Base-by-base conservation (phyloP, 208 protist genomes). In the Crithidia bombi region DNA sequence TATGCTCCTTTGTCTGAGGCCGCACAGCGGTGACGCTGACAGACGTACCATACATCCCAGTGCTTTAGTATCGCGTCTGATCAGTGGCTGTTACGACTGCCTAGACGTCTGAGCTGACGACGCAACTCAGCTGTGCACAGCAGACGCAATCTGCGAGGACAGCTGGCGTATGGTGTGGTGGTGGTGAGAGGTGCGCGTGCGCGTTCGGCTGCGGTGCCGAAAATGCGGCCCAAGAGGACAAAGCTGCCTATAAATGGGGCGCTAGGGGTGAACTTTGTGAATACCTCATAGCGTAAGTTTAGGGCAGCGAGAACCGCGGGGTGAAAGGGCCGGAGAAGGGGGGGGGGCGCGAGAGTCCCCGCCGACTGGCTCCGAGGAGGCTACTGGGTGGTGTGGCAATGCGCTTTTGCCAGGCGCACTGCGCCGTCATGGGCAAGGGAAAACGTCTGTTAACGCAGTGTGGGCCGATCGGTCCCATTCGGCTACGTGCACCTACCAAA, bases 1-100 rank as follows among this genome's bases (percentile, higher is more conserved):
- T 75, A 75, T 68, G 69, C n/a, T 75, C 61, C 69, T 75, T 75
- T 75, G 69, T 57, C 69, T 36, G 54, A 75, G n/a, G 69, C 61
- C 58, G 58, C 51, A 1, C 56, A 17, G 47, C 32, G 21, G 43
- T n/a, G 43, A 14, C 26, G 70, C 62, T 50, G 70, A 43, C 68
- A 69, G 28, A 75, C 59, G 58, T 69, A 75, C 70, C 62, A 64
- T 43, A 23, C 35, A 75, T 75, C 70, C 70, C 70, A 75, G 65
- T 75, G 70, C 70, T 75, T 65, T 50, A 65, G 44, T 67, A 32
- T 54, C 32, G 5, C 10, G 14, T 14, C 7, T 7, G 10, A 43
- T 14, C n/a, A n/a, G n/a, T n/a, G n/a, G n/a, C n/a, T n/a, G n/a
- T n/a, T n/a, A 47, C 17, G 43, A n/a, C n/a, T n/a, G n/a, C n/a